Percentiles rank a stretch among this genome's conserved stretches.
Evolutionary conservation across 176 grass and related monocot species (phyloP).

Genomic region (Zea mays): Zm-B73-REFERENCE-NAM-5.0 NC_050100.1:155057501-155058000

Average conservation of each 20-base stretch:
- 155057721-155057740: slow-evolving; percentile 34
- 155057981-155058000: slow-evolving; percentile 45
- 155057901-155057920: background rate
- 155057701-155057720: slow-evolving; percentile 37
- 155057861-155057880: slow-evolving; percentile 3
- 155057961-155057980: background rate
- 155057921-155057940: slow-evolving; percentile 25
- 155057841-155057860: slow-evolving; percentile 51
- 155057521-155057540: slow-evolving; percentile 32
- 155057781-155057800: slow-evolving; percentile 42
- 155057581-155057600: slow-evolving; percentile 48
- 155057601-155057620: background rate
- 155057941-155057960: slow-evolving; percentile 51
- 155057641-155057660: slow-evolving; percentile 45
- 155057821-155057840: slow-evolving; percentile 30
- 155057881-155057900: slow-evolving; percentile 7
- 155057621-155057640: slow-evolving; percentile 8
- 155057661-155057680: slow-evolving; percentile 43
- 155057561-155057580: background rate
- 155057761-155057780: slow-evolving; percentile 46
- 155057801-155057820: slow-evolving; percentile 46
- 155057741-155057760: slow-evolving; percentile 49
- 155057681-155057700: slow-evolving; percentile 42
- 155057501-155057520: slow-evolving; percentile 12
- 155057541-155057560: slow-evolving; percentile 23